Evolutionary conservation across 2,329 filamentous ascomycete genomes (phyloP), one percentile per base, ranked within the genome.

Genomic region (Fusarium torreyae): DNA sequence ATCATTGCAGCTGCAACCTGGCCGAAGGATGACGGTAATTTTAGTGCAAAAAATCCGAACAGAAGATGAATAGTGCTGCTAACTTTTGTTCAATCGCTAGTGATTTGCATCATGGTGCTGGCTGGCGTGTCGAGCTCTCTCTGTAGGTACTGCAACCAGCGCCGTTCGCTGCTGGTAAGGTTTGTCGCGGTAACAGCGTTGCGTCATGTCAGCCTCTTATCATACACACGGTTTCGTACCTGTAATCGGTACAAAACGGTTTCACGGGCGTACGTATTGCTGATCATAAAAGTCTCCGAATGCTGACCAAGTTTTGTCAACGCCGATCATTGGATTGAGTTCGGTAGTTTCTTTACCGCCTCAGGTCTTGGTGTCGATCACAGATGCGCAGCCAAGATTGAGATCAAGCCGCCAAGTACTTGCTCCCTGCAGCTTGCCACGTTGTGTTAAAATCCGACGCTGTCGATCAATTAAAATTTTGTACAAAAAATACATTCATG

Each of bases 261-360:
- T 11, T 33, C 22, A 36, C 10, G 10, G 28, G 10, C 11, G 28
- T 13, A 31, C 18, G 31, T 33, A 33, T 53, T 53, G 60, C 31
- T 48, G 53, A 65, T 59, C 53, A 11, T 36, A n/a, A 20, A 24
- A 7, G 10, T 26, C 51, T 43, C 22, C 62, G 34, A 24, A 34
- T 36, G 39, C 45, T 39, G 2, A 20, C 13, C 49, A 46, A 10
- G 49, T n/a, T 15, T 38, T 44, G 22, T 15, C 22, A 5, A 11
- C 5, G 45, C 46, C 26, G 33, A 51, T 58, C 59, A 24, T 40
- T 22, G 24, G 48, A 44, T 52, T 46, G 28, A 64, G 52, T 64
- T 59, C 52, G 59, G 59, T 34, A 64, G 22, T 64, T 51, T n/a
- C 36, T 39, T 50, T 31, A 22, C 28, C 24, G 6, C 11, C 54